Conservation (phyloP, 2,329 filamentous ascomycete genomes). For the Pseudopyrenochaeta lycopersici region DNA sequence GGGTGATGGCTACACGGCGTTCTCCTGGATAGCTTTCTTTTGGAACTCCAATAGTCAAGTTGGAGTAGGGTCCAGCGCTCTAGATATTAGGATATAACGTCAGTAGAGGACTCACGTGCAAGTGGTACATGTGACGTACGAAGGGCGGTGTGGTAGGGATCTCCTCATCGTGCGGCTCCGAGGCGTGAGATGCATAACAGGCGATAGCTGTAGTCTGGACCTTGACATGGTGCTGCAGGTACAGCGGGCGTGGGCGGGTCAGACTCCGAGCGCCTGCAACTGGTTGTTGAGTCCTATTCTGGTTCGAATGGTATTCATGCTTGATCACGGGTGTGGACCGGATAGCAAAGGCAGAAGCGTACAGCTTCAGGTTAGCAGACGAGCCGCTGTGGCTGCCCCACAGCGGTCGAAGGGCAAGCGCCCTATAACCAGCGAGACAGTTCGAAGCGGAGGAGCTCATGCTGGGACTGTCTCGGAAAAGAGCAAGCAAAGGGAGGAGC, state of each 20-base stretch:
- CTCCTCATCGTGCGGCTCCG: conserved; percentile 48
- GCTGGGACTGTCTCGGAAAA: conserved; percentile 30
- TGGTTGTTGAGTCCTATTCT: conserved; percentile 20
- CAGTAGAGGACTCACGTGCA: background rate
- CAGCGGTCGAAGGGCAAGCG: conserved; percentile 33
- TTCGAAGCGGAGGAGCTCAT: conserved; percentile 38
- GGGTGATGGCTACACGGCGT: conserved; percentile 83
- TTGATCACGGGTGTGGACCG: conserved; percentile 28
- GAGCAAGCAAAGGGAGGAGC: conserved; percentile 27
- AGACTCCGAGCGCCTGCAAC: conserved; percentile 31
- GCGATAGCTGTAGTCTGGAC: conserved; percentile 32
- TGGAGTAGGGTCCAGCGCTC: conserved; percentile 67
- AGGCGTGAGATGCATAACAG: conserved; percentile 43
- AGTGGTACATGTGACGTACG: background rate
- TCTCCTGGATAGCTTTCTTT: conserved; percentile 81
- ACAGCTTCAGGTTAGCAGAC: conserved; percentile 28
- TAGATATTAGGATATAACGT: background rate
- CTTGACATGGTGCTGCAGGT: conserved; percentile 39
- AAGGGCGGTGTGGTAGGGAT: conserved; percentile 46
- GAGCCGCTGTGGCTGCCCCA: conserved; percentile 25
- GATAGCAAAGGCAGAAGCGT: conserved; percentile 20
- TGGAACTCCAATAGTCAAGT: conserved; percentile 80
- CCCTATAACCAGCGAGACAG: conserved; percentile 37
- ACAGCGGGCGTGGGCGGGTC: conserved; percentile 36
- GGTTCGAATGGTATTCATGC: conserved; percentile 27